These are phyloP conservation scores for Emericellopsis atlantica DNA, from an alignment of 2,329 filamentous ascomycete species.

Conservation along the genomic window DNA sequence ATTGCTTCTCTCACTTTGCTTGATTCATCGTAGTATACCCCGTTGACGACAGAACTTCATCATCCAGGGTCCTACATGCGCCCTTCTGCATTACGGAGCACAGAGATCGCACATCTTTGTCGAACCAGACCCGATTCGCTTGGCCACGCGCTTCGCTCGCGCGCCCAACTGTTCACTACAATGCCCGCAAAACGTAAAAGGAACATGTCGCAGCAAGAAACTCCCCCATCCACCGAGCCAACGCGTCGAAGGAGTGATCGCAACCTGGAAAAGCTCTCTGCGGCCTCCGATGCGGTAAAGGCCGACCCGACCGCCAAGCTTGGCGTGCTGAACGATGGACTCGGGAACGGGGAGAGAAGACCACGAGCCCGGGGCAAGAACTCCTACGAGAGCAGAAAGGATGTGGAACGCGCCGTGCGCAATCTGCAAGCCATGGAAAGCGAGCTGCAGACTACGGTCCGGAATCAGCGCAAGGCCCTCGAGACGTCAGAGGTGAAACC, in stretches of 20 bases:
- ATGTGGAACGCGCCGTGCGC: conserved; percentile 26
- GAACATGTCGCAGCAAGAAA: background rate
- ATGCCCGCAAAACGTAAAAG: background rate
- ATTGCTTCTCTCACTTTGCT: too few species aligned
- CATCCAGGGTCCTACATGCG: too few species aligned
- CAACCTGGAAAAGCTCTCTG: background rate
- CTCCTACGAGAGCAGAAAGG: conserved; percentile 8
- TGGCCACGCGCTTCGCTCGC: too few species aligned
- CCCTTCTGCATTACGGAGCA: too few species aligned
- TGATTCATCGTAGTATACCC: too few species aligned
- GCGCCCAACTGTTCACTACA: background rate
- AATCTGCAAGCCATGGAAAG: conserved; percentile 36
- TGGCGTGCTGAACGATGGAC: background rate
- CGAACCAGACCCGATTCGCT: too few species aligned
- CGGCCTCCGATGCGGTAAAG: background rate
- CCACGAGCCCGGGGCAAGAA: background rate
- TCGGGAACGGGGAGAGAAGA: conserved; percentile 2
- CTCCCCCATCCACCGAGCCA: background rate
- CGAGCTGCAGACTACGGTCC: conserved; percentile 26
- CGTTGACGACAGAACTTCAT: too few species aligned
- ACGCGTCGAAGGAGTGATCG: background rate
- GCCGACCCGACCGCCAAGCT: background rate
- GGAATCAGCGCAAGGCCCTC: conserved; percentile 32
- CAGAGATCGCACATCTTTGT: too few species aligned
- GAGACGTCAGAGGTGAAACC: conserved; percentile 21